A percentile compares a stretch with the other conserved stretches of the same genome.
These are phyloP conservation scores for Escallonia herrerae DNA, from an alignment of 129 eudicot genomes.

Conservation along the genomic window DNA sequence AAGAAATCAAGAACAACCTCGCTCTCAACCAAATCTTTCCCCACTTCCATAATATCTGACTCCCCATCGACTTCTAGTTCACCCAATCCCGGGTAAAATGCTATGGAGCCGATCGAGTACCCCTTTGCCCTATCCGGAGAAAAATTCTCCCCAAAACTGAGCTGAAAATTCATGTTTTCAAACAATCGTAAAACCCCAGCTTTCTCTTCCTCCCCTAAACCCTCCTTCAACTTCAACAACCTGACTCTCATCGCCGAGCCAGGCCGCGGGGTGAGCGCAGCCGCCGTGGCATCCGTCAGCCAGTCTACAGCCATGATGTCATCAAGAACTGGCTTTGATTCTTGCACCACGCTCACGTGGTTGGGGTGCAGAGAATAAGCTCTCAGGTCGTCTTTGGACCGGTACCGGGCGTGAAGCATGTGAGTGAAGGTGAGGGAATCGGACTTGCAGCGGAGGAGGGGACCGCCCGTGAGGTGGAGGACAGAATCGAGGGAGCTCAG, in stretches of 20 bases:
- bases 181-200: slow-evolving; percentile 40
- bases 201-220: slow-evolving; percentile 34
- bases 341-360: slow-evolving; percentile 45
- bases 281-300: slow-evolving; percentile 22
- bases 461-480: slow-evolving; percentile 47
- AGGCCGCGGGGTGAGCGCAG: slow-evolving; percentile 19
- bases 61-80: too few relatives aligned
- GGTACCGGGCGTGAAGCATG: slow-evolving; percentile 78
- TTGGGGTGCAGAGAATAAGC: slow-evolving; percentile 48
- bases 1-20: too few relatives aligned
- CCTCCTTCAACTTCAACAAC: slow-evolving; percentile 57
- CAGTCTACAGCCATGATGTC: slow-evolving; percentile 73
- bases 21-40: too few relatives aligned
- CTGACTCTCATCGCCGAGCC: slow-evolving; percentile 57
- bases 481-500: slow-evolving; percentile 48
- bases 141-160: slow-evolving; percentile 56
- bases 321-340: slow-evolving; percentile 41
- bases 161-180: slow-evolving; percentile 24
- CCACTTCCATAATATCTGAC: too few relatives aligned
- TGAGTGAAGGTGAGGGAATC: slow-evolving; percentile 64
- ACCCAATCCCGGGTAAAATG: slow-evolving; percentile 10
- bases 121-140: slow-evolving; percentile 79
- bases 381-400: slow-evolving; percentile 32
- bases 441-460: slow-evolving; percentile 30
- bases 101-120: slow-evolving; percentile 45